Percentiles rank a stretch among this genome's conserved stretches.
These are phyloP conservation scores for Hymenoscyphus fraxineus DNA, from an alignment of 2,329 filamentous ascomycete genomes.

Conservation along the genomic window DNA sequence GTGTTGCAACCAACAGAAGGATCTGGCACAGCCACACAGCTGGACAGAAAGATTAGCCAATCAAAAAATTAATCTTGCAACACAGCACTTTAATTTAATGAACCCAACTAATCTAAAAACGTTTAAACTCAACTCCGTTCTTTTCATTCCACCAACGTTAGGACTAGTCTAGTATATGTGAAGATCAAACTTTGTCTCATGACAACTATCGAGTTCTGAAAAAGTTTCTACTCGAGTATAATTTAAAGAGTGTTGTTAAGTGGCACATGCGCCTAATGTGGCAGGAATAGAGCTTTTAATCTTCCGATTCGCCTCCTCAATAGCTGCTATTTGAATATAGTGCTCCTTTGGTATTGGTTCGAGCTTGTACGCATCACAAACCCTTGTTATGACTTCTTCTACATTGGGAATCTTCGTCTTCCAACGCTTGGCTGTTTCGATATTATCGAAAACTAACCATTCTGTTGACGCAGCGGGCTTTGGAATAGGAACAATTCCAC, in stretches of 20 bases:
- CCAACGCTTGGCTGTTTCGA: neutral
- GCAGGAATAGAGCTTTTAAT: neutral
- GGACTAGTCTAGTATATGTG: too few species aligned
- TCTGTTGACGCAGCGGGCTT: neutral
- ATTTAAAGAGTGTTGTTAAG: neutral
- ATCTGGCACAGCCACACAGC: neutral
- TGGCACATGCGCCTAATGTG: neutral
- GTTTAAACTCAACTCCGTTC: too few species aligned
- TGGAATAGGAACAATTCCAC: neutral
- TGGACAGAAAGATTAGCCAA: neutral
- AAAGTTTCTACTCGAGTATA: neutral
- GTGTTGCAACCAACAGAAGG: neutral
- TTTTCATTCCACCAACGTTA: too few species aligned
- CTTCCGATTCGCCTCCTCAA: neutral
- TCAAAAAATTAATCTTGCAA: neutral
- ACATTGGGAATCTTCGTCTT: neutral
- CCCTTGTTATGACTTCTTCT: neutral
- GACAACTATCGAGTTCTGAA: too few species aligned
- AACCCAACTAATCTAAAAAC: too few species aligned
- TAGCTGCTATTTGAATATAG: neutral
- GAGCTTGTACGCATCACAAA: neutral
- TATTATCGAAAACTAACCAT: neutral
- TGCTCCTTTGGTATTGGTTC: neutral
- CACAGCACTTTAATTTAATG: too few species aligned
- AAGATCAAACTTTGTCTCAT: too few species aligned